These are phyloP conservation scores for Podospora bellae-mahoneyi DNA, from an alignment of 495 filamentous ascomycete genomes.

Conservation along the genomic window DNA sequence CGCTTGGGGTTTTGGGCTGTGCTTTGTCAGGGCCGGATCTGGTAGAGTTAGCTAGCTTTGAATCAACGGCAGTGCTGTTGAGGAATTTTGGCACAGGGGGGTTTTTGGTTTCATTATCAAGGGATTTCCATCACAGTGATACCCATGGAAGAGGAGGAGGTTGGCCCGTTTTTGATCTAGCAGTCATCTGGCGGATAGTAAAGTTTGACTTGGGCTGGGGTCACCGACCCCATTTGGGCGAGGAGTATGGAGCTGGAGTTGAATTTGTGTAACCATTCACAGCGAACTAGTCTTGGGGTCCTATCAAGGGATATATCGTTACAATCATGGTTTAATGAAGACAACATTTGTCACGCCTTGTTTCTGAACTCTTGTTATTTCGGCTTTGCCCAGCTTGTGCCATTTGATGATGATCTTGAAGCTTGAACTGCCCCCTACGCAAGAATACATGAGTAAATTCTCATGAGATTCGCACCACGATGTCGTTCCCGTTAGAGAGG, in stretches of 20 bases:
- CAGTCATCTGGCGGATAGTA: not conserved
- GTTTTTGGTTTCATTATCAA: not conserved
- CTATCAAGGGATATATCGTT: not conserved
- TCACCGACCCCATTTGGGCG: not conserved
- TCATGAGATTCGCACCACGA: no score
- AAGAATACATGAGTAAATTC: no score
- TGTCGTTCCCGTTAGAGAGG: no score
- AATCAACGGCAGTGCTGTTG: slow-evolving; percentile 5
- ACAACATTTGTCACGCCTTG: not conserved
- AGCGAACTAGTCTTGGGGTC: not conserved
- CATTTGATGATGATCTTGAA: no score
- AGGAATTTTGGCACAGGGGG: not conserved
- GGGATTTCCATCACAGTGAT: slow-evolving; percentile 4
- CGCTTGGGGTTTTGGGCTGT: not conserved
- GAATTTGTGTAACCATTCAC: not conserved
- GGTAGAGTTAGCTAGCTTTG: not conserved
- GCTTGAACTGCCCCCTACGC: no score
- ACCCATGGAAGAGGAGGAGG: not conserved
- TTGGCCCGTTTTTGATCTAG: not conserved
- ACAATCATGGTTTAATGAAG: not conserved
- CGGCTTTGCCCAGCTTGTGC: no score
- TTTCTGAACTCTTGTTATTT: no score
- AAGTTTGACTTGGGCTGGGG: not conserved
- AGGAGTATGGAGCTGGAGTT: not conserved
- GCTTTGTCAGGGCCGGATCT: not conserved